These are phyloP conservation scores for Mimosa bimucronata DNA, from an alignment of 306 rosid genomes.

Conservation along the genomic window DNA sequence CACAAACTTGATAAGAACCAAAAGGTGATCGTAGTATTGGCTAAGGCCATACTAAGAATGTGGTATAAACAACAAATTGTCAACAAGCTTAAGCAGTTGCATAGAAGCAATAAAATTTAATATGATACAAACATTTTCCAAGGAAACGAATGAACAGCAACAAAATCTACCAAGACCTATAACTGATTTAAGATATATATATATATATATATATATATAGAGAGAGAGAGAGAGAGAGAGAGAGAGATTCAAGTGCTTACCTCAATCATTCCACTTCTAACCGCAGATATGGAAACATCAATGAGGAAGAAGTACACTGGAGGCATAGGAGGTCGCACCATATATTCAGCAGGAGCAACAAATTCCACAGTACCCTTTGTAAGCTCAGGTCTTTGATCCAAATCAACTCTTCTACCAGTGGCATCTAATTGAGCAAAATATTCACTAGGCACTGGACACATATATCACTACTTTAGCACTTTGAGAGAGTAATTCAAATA, in stretches of 20 bases:
- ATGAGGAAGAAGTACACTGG: conserved; percentile 97
- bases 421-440: conserved; percentile 93
- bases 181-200: neutral
- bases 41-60: conserved; percentile 9
- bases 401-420: conserved; percentile 86
- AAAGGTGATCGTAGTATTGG: neutral
- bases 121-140: neutral
- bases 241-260: conserved; percentile 42
- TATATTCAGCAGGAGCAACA: conserved; percentile 98
- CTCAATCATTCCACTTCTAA: conserved; percentile 99
- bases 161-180: neutral
- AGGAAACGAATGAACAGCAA: neutral
- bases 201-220: too few species aligned
- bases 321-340: conserved; percentile 99
- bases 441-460: conserved; percentile 83
- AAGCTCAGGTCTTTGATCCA: conserved; percentile 93
- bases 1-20: conserved; percentile 1
- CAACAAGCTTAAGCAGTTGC: neutral
- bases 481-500: conserved; percentile 18
- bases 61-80: neutral
- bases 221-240: neutral
- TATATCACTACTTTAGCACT: conserved; percentile 32
- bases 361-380: conserved; percentile 89
- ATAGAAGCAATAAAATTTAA: neutral
- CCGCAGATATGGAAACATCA: conserved; percentile 90